Percentiles rank a stretch among this genome's conserved stretches.
phyloP scores from a whole-genome alignment of 2,329 filamentous ascomycete genomes.

The Verticillium longisporum region DNA sequence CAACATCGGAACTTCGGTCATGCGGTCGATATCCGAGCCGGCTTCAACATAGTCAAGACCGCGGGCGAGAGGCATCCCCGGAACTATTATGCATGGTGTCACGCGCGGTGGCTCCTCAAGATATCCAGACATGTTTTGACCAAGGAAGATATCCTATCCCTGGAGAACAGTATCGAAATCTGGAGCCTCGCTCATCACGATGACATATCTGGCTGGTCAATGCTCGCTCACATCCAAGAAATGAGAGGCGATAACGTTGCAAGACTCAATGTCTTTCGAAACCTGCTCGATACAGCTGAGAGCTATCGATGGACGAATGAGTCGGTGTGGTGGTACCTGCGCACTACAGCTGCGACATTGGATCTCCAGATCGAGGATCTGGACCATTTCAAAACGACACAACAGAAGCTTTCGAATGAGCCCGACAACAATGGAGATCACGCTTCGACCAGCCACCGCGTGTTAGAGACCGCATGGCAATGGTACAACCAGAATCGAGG shows the following conservation, averaged over 20 bases:
- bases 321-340: slow-evolving; percentile 59
- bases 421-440: slow-evolving; percentile 7
- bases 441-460: slow-evolving; percentile 17
- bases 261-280: slow-evolving; percentile 23
- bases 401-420: slow-evolving; percentile 15
- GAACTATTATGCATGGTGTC: slow-evolving; percentile 81
- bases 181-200: slow-evolving; percentile 64
- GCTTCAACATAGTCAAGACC: slow-evolving; percentile 46
- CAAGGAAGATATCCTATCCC: background rate
- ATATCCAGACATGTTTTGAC: slow-evolving; percentile 9
- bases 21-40: slow-evolving; percentile 28
- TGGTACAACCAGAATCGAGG: slow-evolving; percentile 19
- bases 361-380: slow-evolving; percentile 18
- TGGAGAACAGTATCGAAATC: slow-evolving; percentile 9
- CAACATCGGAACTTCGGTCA: slow-evolving; percentile 22
- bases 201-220: slow-evolving; percentile 71
- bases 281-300: slow-evolving; percentile 39
- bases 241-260: slow-evolving; percentile 12
- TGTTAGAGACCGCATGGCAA: slow-evolving; percentile 25
- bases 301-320: slow-evolving; percentile 48
- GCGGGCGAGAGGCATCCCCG: slow-evolving; percentile 70
- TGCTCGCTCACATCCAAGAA: slow-evolving; percentile 40
- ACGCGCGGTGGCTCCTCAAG: slow-evolving; percentile 55
- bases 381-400: slow-evolving; percentile 18
- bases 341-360: slow-evolving; percentile 35